A percentile compares a stretch with the other conserved stretches of the same genome.
Evolutionary conservation across 306 rosid species (phyloP).

Genomic region (Pterocarpus santalinus): DNA sequence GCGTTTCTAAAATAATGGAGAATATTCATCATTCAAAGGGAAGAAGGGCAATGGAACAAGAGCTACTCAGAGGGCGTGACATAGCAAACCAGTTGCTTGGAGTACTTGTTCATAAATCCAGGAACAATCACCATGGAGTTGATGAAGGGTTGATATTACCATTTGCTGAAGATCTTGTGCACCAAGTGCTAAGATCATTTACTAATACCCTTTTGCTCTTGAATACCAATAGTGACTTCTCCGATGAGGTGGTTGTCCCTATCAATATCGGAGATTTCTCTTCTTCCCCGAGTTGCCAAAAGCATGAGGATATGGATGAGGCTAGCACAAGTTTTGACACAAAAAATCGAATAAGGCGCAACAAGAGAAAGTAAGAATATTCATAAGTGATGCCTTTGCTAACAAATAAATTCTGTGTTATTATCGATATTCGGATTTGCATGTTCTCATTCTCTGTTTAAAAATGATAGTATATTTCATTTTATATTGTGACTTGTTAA

Average conservation of each 20-base stretch:
- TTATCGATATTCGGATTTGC: too few species aligned
- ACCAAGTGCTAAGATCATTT: conserved; percentile 39
- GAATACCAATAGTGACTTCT: conserved; percentile 7
- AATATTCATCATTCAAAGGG: conserved; percentile 8
- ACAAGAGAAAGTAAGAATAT: conserved; percentile 45
- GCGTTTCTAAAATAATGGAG: conserved; percentile 22
- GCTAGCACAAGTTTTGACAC: not conserved
- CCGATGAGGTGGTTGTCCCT: not conserved
- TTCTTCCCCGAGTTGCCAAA: not conserved
- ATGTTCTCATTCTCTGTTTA: too few species aligned
- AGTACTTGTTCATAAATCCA: conserved; percentile 15
- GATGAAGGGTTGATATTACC: not conserved
- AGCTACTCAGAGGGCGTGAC: conserved; percentile 40
- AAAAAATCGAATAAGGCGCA: conserved; percentile 26
- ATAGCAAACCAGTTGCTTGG: conserved; percentile 45
- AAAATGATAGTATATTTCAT: too few species aligned
- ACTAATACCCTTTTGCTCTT: conserved; percentile 44
- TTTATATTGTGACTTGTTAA: too few species aligned
- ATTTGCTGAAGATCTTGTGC: conserved; percentile 39
- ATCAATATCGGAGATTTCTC: conserved; percentile 24
- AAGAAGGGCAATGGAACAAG: conserved; percentile 33
- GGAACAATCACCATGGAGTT: not conserved
- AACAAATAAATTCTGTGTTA: too few species aligned
- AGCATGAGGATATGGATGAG: not conserved
- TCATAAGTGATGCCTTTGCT: not conserved